Percentiles rank a stretch among this genome's conserved stretches.
These are phyloP conservation scores for Phyllachora maydis DNA, from an alignment of 2,329 filamentous ascomycete species.

Conservation along the genomic window DNA sequence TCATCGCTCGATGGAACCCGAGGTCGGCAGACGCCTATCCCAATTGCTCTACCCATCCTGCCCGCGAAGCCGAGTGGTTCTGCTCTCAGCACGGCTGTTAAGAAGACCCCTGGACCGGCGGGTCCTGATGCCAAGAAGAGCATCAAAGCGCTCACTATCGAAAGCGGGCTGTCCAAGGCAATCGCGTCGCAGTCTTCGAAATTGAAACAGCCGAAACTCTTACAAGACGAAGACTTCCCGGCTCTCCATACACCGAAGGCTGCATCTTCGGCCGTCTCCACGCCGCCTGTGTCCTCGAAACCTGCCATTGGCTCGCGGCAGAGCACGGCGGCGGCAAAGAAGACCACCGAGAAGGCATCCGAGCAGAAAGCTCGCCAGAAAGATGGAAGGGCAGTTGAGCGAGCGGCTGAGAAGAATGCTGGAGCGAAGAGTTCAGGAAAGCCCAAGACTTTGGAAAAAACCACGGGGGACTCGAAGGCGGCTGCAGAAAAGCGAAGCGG, in stretches of 20 bases:
- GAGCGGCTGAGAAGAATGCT: too few species aligned
- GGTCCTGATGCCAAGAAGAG: conserved; percentile 9
- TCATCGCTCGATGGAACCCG: conserved; percentile 4
- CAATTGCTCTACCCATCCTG: too few species aligned
- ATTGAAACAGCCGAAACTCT: conserved; percentile 13
- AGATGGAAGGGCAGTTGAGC: too few species aligned
- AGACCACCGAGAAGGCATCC: conserved; percentile 12
- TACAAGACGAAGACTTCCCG: conserved; percentile 44
- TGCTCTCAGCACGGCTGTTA: conserved; percentile 6
- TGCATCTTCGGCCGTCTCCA: conserved; percentile 11
- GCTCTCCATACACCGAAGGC: conserved; percentile 27
- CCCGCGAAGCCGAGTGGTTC: conserved; percentile 11
- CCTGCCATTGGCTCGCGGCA: too few species aligned
- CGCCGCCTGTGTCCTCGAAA: conserved; percentile 12
- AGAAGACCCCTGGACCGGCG: conserved; percentile 6
- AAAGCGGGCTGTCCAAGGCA: conserved; percentile 24
- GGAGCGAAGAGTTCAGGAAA: too few species aligned
- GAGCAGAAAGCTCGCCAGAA: conserved; percentile 12
- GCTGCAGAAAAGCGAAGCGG: too few species aligned
- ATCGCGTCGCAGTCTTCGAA: conserved; percentile 18
- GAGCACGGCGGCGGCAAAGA: conserved; percentile 14
- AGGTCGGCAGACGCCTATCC: conserved; percentile 8
- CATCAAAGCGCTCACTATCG: conserved; percentile 20
- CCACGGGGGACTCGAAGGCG: too few species aligned
- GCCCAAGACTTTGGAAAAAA: too few species aligned